A percentile compares a stretch with the other conserved stretches of the same genome.
Conservation (phyloP, 768 basidiomycete genomes). For the Gyrodon lividus region DNA sequence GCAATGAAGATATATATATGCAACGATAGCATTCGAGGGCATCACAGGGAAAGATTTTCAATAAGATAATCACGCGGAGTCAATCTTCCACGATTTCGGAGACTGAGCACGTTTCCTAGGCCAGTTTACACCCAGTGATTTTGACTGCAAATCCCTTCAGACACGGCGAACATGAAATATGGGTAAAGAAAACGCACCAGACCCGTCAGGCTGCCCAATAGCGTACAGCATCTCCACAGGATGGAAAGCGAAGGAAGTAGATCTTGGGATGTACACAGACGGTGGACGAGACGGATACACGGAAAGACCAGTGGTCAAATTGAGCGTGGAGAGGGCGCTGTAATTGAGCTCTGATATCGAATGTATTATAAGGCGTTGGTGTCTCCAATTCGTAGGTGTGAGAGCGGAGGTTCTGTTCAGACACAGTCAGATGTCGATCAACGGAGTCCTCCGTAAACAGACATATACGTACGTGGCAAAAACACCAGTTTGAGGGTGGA, state of each 20-base stretch:
- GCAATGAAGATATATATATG: conserved; percentile 1
- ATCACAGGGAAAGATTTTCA: conserved; percentile 9
- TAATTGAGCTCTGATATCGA: conserved; percentile 43
- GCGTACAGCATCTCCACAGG: conserved; percentile 85
- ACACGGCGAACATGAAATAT: background rate
- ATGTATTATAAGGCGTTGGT: conserved; percentile 62
- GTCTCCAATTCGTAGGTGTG: conserved; percentile 57
- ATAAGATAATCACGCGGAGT: conserved; percentile 13
- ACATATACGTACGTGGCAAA: conserved; percentile 71
- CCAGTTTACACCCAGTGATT: conserved; percentile 57
- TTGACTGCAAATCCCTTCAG: conserved; percentile 40
- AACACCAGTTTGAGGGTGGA: conserved; percentile 78
- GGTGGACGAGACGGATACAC: conserved; percentile 56
- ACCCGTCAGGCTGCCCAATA: conserved; percentile 69
- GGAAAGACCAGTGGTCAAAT: conserved; percentile 53
- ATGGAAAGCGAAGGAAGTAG: conserved; percentile 73
- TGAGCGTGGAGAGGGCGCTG: conserved; percentile 40
- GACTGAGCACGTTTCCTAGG: conserved; percentile 8
- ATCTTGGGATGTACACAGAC: conserved; percentile 59
- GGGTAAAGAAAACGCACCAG: conserved; percentile 35
- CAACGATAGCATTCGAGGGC: conserved; percentile 8
- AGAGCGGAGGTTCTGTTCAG: conserved; percentile 55
- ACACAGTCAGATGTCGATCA: conserved; percentile 10
- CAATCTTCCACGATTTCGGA: background rate
- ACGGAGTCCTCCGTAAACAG: background rate